phyloP scores from a whole-genome alignment of 1,284 basidiomycete species.

The Tilletia walkeri region DNA sequence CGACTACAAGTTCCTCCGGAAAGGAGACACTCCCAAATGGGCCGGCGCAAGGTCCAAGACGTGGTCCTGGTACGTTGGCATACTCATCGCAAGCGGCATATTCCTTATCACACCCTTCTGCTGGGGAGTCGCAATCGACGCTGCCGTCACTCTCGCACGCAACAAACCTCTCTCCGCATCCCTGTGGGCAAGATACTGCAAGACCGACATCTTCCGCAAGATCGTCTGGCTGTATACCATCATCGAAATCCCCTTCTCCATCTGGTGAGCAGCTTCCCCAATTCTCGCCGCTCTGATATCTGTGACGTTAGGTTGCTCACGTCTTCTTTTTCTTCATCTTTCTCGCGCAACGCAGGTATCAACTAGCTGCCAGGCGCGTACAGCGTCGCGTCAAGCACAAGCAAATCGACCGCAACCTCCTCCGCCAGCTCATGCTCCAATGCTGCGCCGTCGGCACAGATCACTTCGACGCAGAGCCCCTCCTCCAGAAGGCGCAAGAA shows the following conservation, averaged over 20 bases:
- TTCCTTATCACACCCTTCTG: constrained; percentile 23
- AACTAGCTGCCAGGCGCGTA: not conserved
- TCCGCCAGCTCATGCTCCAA: constrained; percentile 22
- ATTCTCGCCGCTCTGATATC: no score
- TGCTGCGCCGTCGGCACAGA: constrained; percentile 26
- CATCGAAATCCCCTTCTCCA: constrained; percentile 28
- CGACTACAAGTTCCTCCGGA: not conserved
- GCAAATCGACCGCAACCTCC: constrained; percentile 9
- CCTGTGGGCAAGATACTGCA: not conserved
- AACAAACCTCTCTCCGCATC: constrained; percentile 1
- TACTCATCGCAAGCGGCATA: not conserved
- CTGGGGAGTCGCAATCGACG: constrained; percentile 21
- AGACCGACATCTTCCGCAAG: constrained; percentile 1
- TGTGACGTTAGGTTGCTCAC: no score
- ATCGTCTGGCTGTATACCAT: constrained; percentile 22
- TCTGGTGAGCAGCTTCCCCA: constrained; percentile 16
- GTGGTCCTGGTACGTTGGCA: constrained; percentile 1
- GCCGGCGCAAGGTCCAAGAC: not conserved
- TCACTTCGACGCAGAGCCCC: constrained; percentile 8
- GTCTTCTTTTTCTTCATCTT: no score
- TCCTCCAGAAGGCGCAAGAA: not conserved
- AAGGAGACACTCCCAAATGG: not conserved
- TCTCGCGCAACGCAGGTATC: not conserved
- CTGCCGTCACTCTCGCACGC: not conserved
- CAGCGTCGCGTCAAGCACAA: constrained; percentile 19